phyloP scores from a whole-genome alignment of 176 grass and related monocot species.

The Pontederia crassipes region DNA sequence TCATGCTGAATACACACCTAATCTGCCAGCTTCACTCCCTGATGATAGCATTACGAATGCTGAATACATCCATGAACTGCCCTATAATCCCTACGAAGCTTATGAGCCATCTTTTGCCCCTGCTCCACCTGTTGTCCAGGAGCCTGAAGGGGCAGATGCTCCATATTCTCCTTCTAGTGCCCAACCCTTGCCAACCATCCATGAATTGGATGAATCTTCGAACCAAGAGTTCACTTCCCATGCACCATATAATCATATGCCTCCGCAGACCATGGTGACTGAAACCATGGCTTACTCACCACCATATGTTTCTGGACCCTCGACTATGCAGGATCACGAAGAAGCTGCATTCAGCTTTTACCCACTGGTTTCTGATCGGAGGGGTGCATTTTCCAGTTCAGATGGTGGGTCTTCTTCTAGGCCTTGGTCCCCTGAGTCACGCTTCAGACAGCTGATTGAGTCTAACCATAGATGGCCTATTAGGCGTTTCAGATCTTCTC shows the following conservation, averaged over 20 bases:
- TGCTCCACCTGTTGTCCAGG: conserved; percentile 19
- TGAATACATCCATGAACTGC: conserved; percentile 47
- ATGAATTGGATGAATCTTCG: conserved; percentile 9
- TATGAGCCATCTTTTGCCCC: conserved; percentile 15
- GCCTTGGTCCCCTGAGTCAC: conserved; percentile 26
- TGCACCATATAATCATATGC: conserved; percentile 13
- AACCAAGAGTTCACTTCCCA: conserved; percentile 7
- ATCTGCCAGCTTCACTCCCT: conserved; percentile 18
- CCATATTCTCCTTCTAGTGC: not conserved
- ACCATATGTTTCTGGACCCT: not conserved
- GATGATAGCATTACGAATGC: conserved; percentile 22
- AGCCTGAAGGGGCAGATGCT: conserved; percentile 17
- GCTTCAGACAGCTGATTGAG: conserved; percentile 54
- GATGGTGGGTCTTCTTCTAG: conserved; percentile 51
- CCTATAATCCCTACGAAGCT: conserved; percentile 16
- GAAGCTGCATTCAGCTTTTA: conserved; percentile 35
- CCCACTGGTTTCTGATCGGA: conserved; percentile 27
- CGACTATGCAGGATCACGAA: conserved; percentile 16
- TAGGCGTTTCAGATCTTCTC: conserved; percentile 69
- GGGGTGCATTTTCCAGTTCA: conserved; percentile 27
- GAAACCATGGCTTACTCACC: conserved; percentile 7
- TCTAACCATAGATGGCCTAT: conserved; percentile 43
- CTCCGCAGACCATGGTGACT: conserved; percentile 20
- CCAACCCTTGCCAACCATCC: not conserved
- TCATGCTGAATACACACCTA: conserved; percentile 20